Base-by-base conservation (phyloP, 179 eudicot genomes). In the Beta macrorhiza region DNA sequence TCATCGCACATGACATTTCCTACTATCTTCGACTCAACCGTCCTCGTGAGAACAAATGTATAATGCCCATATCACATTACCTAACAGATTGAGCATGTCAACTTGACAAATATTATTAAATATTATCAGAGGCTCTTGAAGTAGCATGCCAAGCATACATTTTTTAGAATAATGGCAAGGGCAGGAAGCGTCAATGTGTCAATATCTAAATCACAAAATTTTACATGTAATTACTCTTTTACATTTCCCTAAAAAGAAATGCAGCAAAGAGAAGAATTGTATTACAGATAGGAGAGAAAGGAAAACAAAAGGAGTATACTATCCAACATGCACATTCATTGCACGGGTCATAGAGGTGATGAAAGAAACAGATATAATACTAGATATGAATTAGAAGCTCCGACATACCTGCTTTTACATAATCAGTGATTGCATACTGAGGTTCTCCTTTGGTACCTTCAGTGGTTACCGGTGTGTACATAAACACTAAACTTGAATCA, bases 401-500 rank as follows among this genome's bases (percentile, higher is more conserved):
- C 42, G 62, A 56, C 63, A 19, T 79, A 92, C 99, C 99, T 88
- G 99, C 91, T 91, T 94, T 96, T 75, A 96, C 88, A 84, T 90
- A 90, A 84, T 96, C 99, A 63, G 99, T 96, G 80, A 96, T 96
- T 75, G 98, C 93, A 91, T 94, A 96, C 69, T 96, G 99, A 84
- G 99, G 97, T 81, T 96, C 98, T 78, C 99, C 99, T 89, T 96
- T 94, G 78, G 89, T 86, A 82, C 97, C 98, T 90, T 92, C 99
- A 84, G 87, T 94, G 75, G 98, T 91, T 80, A 96, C 92, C 56
- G 99, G 99, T 62, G 99, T 94, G 81, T 91, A 94, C 99, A 96
- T 96, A 80, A 85, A 96, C 77, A 96, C 97, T 89, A 96, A 87
- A 87, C 99, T 94, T 25, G 98, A 96, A 91, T 89, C 98, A 82